A percentile compares a stretch with the other conserved stretches of the same genome.
phyloP scores from a whole-genome alignment of 2,329 filamentous ascomycete genomes.

The Hypoxylon sp. region DNA sequence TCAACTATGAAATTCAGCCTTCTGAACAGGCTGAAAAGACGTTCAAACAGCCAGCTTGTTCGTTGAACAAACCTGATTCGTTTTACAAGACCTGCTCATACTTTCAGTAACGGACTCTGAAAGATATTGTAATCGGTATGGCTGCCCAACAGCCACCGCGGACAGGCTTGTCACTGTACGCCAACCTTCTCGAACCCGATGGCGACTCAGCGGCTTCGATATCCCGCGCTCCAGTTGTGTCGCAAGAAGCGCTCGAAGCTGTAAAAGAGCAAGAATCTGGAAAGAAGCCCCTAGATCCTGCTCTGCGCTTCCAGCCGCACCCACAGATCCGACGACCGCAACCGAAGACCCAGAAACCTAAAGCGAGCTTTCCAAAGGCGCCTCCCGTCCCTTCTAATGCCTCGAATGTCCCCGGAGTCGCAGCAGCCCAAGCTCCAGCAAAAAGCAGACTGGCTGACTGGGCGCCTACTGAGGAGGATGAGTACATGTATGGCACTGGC shows the following conservation, averaged over 20 bases:
- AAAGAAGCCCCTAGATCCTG: slow-evolving; percentile 75
- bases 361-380: slow-evolving; percentile 70
- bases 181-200: slow-evolving; percentile 80
- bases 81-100: background rate
- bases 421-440: slow-evolving; percentile 57
- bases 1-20: slow-evolving; percentile 8
- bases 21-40: slow-evolving; percentile 23
- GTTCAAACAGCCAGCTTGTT: background rate
- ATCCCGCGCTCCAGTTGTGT: slow-evolving; percentile 81
- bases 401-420: slow-evolving; percentile 47
- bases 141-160: slow-evolving; percentile 56
- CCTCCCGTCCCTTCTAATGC: slow-evolving; percentile 54
- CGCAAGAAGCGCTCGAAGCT: slow-evolving; percentile 69
- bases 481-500: slow-evolving; percentile 76
- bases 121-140: slow-evolving; percentile 38
- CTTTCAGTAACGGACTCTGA: background rate
- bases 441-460: slow-evolving; percentile 86
- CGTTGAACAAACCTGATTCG: background rate
- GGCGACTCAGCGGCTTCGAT: slow-evolving; percentile 72
- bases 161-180: slow-evolving; percentile 80
- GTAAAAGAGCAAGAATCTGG: slow-evolving; percentile 64
- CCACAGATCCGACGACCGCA: slow-evolving; percentile 79
- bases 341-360: slow-evolving; percentile 71
- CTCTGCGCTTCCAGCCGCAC: slow-evolving; percentile 84
- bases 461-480: slow-evolving; percentile 82